A percentile compares a stretch with the other conserved stretches of the same genome.
These are phyloP conservation scores for Calonectria montana DNA, from an alignment of 2,329 filamentous ascomycete species.

Conservation along the genomic window DNA sequence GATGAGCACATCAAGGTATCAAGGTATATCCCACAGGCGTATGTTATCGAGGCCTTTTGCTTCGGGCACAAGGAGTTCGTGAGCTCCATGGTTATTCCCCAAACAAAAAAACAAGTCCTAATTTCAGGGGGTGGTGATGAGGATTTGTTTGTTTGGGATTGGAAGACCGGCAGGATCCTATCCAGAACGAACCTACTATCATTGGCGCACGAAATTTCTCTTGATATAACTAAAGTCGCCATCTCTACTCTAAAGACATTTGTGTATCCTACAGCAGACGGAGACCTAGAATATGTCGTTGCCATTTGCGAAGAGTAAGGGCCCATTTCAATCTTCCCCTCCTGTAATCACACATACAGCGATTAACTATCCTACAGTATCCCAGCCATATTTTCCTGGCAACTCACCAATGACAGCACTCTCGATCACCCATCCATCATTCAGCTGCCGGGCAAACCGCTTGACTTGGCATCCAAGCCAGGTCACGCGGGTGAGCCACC, in stretches of 20 bases:
- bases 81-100: constrained; percentile 76
- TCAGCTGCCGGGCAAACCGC: constrained; percentile 71
- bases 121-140: constrained; percentile 90
- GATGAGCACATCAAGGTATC: constrained; percentile 88
- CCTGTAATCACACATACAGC: not conserved
- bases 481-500: constrained; percentile 34
- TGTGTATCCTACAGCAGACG: constrained; percentile 44
- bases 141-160: constrained; percentile 85
- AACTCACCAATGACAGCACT: constrained; percentile 58
- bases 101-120: constrained; percentile 68
- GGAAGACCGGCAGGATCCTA: constrained; percentile 68
- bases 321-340: not conserved
- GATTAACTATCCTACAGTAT: constrained; percentile 51
- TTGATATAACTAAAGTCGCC: constrained; percentile 56
- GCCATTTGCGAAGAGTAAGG: constrained; percentile 68
- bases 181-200: constrained; percentile 65
- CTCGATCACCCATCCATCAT: constrained; percentile 62
- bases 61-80: constrained; percentile 90
- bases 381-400: constrained; percentile 75
- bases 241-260: constrained; percentile 57
- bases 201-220: constrained; percentile 52
- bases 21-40: constrained; percentile 81
- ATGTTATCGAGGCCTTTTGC: constrained; percentile 91
- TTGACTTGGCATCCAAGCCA: constrained; percentile 60
- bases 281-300: constrained; percentile 54